Evolutionary conservation across 345 rosid genomes (phyloP), one percentile per base, ranked within the genome.

Genomic region (Passiflora organensis): DNA sequence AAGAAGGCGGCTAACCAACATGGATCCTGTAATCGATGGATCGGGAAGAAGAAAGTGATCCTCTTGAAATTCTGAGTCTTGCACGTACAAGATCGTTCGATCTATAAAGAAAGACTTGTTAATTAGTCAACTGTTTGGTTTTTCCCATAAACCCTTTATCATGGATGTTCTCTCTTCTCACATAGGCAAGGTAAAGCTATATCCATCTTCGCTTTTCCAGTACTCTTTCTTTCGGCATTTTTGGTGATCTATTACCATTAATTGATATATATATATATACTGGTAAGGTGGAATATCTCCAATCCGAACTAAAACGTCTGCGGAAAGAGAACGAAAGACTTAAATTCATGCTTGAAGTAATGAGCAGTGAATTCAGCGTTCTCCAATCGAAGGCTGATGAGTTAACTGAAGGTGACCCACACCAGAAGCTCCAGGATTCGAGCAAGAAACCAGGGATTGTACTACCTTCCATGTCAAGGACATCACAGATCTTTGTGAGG

Each of bases 281-380:
- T 15, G n/a, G 13, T 56, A 67, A 64, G 86, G 55, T 64, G 55
- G 70, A 65, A 44, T 15, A 16, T 2, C 69, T 69, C 1, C 59
- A 49, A 57, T 60, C 14, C 2, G 71, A 79, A 48, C 28, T 82
- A 72, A 66, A 72, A 25, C 43, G 49, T 3, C 17, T 57, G 56
- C 63, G 50, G 43, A 79, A 66, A 45, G 76, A 74, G 68, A 82
- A 82, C 15, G 74, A 79, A 52, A 42, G 28, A 6, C 76, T 79
- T 13, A 68, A 58, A 13, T 38, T 48, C 6, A 65, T 76, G 80
- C 53, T 74, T 39, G 73, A 72, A 54, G 61, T 51, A 24, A 65
- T 79, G 72, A 61, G 47, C 23, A 61, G 43, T 6, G 71, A 70
- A 10, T 69, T 69, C 67, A 65, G 48, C 16, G 3, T 16, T n/a